A percentile compares a stretch with the other conserved stretches of the same genome.
These are phyloP conservation scores for Aspergillus terreus DNA, from an alignment of 2,329 filamentous ascomycete genomes.

Conservation along the genomic window DNA sequence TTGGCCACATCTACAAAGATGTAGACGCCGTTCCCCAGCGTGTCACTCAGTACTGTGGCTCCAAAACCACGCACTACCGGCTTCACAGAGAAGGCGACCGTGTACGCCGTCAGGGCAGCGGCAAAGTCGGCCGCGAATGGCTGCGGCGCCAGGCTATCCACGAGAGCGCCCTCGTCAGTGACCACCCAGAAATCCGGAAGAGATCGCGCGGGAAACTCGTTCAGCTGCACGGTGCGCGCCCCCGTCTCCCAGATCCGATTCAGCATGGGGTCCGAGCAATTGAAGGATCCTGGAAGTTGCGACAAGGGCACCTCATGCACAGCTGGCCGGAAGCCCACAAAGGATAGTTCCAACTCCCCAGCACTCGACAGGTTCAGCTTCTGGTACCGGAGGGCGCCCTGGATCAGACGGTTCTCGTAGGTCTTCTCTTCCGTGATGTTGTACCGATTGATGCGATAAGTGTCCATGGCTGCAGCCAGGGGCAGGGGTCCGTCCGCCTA, in stretches of 20 bases:
- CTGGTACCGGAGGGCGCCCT: constrained; percentile 37
- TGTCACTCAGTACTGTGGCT: constrained; percentile 28
- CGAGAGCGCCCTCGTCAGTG: constrained; percentile 11
- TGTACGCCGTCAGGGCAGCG: constrained; percentile 6
- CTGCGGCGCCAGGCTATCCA: constrained; percentile 12
- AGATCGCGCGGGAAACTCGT: constrained; percentile 7
- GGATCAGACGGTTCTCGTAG: constrained; percentile 34
- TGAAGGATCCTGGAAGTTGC: constrained; percentile 11
- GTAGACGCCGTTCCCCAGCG: constrained; percentile 27
- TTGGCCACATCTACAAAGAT: constrained; percentile 22
- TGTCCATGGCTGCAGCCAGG: constrained; percentile 37
- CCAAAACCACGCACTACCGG: constrained; percentile 25
- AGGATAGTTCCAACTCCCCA: constrained; percentile 23
- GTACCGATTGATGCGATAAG: constrained; percentile 34
- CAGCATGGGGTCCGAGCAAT: constrained; percentile 11
- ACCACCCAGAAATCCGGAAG: constrained; percentile 13
- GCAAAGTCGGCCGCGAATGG: constrained; percentile 4
- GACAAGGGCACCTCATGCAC: constrained; percentile 12
- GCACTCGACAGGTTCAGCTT: constrained; percentile 33
- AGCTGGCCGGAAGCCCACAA: constrained; percentile 25
- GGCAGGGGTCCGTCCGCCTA: constrained; percentile 26
- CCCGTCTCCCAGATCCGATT: constrained; percentile 11
- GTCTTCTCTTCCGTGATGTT: constrained; percentile 23
- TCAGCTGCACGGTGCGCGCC: constrained; percentile 13
- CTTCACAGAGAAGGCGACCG: constrained; percentile 16